Conservation (phyloP, 2,329 filamentous ascomycete species). For the Pseudopyricularia cyperi region DNA sequence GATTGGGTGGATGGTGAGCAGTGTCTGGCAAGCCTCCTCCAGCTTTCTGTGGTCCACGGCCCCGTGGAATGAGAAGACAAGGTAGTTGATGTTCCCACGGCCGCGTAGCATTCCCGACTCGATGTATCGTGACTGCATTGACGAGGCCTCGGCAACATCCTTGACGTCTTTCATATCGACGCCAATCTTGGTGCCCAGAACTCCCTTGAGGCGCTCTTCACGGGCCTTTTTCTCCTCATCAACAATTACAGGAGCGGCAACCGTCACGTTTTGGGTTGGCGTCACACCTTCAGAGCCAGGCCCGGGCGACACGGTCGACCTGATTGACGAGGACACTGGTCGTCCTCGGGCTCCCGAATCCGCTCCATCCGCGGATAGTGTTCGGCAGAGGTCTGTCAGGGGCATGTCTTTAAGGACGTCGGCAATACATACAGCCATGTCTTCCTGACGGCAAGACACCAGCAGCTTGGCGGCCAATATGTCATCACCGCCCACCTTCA, state of each 20-base stretch:
- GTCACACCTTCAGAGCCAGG: not conserved
- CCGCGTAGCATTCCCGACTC: slow-evolving; percentile 31
- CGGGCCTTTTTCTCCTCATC: slow-evolving; percentile 8
- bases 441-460: slow-evolving; percentile 27
- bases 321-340: not conserved
- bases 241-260: not conserved
- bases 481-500: slow-evolving; percentile 31
- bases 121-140: slow-evolving; percentile 32
- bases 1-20: slow-evolving; percentile 32
- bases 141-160: slow-evolving; percentile 34
- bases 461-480: slow-evolving; percentile 30
- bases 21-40: slow-evolving; percentile 29
- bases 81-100: slow-evolving; percentile 31
- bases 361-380: not conserved
- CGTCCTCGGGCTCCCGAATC: not conserved
- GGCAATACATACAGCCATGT: slow-evolving; percentile 25
- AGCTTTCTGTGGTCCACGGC: slow-evolving; percentile 26
- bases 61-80: slow-evolving; percentile 34
- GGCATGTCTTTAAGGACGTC: slow-evolving; percentile 27
- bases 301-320: not conserved
- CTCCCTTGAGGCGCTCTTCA: slow-evolving; percentile 23
- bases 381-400: slow-evolving; percentile 30
- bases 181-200: slow-evolving; percentile 28
- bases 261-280: not conserved
- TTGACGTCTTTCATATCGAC: slow-evolving; percentile 27